phyloP scores from a whole-genome alignment of 768 basidiomycete genomes.

The Hortiboletus campestris region DNA sequence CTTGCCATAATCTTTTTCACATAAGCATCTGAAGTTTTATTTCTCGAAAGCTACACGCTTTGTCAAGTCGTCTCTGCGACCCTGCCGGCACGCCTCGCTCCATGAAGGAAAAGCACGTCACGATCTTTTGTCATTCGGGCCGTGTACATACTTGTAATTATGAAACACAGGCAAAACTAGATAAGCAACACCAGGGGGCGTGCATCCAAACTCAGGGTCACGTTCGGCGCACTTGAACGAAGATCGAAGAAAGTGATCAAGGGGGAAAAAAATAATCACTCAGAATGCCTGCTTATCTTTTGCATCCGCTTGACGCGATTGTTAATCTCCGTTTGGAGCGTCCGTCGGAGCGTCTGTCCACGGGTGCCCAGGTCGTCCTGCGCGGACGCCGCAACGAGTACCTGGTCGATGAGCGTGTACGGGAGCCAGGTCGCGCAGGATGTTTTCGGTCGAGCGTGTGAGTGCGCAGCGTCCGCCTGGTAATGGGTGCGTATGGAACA shows the following conservation, averaged over 20 bases:
- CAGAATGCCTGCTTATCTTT: slow-evolving; percentile 50
- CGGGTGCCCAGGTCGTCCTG: slow-evolving; percentile 49
- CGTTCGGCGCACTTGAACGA: not conserved
- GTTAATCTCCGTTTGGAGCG: slow-evolving; percentile 58
- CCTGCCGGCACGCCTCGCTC: slow-evolving; percentile 14
- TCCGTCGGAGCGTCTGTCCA: slow-evolving; percentile 39
- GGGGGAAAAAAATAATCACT: slow-evolving; percentile 11
- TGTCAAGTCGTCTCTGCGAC: not conserved
- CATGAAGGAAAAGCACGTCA: slow-evolving; percentile 3
- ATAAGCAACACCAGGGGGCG: not conserved
- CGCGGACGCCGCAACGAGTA: slow-evolving; percentile 61
- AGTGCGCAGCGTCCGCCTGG: slow-evolving; percentile 58
- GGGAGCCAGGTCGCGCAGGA: slow-evolving; percentile 76
- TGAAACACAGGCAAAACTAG: slow-evolving; percentile 7
- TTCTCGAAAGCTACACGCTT: not conserved
- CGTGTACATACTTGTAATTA: not conserved
- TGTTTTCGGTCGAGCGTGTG: slow-evolving; percentile 50
- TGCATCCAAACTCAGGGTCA: not conserved
- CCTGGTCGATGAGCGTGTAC: slow-evolving; percentile 81
- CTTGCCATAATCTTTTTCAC: not conserved
- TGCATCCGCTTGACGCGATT: slow-evolving; percentile 68
- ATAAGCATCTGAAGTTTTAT: slow-evolving; percentile 13
- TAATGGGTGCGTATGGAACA: not conserved
- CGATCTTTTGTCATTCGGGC: not conserved
- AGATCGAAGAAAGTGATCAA: not conserved